These are phyloP conservation scores for Corchorus olitorius DNA, from an alignment of 345 rosid genomes.

Conservation along the genomic window DNA sequence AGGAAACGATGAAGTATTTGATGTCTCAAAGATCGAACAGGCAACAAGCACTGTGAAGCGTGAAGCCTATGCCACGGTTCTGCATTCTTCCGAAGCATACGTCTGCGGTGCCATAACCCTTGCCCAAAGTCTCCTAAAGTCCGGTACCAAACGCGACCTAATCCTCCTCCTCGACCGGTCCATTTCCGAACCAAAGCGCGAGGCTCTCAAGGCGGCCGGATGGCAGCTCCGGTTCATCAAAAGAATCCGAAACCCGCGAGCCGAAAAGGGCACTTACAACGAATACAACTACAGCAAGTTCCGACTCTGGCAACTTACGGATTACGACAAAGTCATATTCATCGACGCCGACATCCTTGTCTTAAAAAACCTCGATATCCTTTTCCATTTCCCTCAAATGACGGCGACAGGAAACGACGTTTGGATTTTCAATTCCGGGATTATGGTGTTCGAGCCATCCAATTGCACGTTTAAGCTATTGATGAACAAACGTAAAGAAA, in stretches of 20 bases:
- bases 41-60: constrained; percentile 49
- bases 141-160: constrained; percentile 84
- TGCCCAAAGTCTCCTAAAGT: constrained; percentile 78
- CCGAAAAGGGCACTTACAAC: constrained; percentile 65
- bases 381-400: constrained; percentile 84
- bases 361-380: constrained; percentile 69
- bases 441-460: constrained; percentile 97
- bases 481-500: constrained; percentile 61
- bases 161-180: constrained; percentile 76
- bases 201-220: constrained; percentile 67
- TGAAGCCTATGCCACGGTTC: constrained; percentile 91
- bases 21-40: constrained; percentile 54
- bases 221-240: constrained; percentile 72
- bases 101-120: constrained; percentile 92
- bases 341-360: constrained; percentile 89
- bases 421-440: constrained; percentile 84
- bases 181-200: constrained; percentile 63
- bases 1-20: constrained; percentile 66
- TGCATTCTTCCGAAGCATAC: constrained; percentile 83
- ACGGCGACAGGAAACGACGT: constrained; percentile 87
- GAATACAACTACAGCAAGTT: constrained; percentile 95
- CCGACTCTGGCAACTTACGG: constrained; percentile 86
- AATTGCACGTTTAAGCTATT: constrained; percentile 74
- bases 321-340: constrained; percentile 83
- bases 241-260: constrained; percentile 82